Evolutionary conservation across 192 early-diverging fungal genomes (phyloP), one percentile per base, ranked within the genome.

Genomic region (Paraglomus occultum): DNA sequence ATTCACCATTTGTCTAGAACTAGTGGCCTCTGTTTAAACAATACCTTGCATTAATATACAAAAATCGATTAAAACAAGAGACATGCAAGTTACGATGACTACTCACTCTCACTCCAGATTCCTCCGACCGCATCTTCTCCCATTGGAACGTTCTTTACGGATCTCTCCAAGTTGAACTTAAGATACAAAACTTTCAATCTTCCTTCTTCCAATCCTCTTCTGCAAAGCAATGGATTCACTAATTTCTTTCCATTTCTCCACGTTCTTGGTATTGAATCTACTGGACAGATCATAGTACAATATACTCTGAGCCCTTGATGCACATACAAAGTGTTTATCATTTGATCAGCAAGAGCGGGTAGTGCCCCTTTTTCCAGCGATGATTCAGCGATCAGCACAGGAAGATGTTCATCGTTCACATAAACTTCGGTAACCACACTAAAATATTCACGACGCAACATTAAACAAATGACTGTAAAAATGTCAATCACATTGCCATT

Each of bases 331-430:
- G 82, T 78, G 5, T 79, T 72, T 45, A 77, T 77, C 0, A 90
- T 75, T 45, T 87, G 77, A 47, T 85, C 81, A 8, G 85, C 83
- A 39, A 91, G 70, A 8, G 76, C 77, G 6, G 81, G 74, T 38
- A 86, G 71, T 38, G 81, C 82, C 22, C 76, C 77, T 49, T 78
- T 70, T 44, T 77, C 77, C 44, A 72, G 78, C 20, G 77, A 57
- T 40, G 88, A 82, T 76, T 94, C 92, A 31, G 82, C 80, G 0
- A 88, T 78, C 42, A 93, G 73, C 31, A 94, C 87, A 9, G 91
- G 90, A 43, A 94, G 77, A 67, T 88, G 82, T 51, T 92, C 86
- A 51, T 87, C 86, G 64, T 91, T 89, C 40, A 88, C 73, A 42
- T 77, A 74, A 51, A 89, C 77, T 50, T 90, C 87, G 52, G 93